Conservation (phyloP, 345 rosid species). For the Cardamine resedifolia region DNA sequence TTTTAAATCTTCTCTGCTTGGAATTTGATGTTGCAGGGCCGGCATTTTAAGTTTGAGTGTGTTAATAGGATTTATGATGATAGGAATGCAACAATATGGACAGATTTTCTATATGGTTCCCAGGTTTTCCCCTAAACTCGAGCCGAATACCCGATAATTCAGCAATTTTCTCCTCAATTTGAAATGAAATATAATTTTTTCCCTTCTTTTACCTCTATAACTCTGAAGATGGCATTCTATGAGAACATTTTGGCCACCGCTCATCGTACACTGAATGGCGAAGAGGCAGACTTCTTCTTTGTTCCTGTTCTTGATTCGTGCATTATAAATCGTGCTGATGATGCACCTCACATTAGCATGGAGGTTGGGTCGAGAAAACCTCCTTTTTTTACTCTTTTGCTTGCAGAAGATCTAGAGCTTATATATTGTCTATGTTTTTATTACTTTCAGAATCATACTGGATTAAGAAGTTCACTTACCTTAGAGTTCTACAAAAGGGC, state of each 20-base stretch:
- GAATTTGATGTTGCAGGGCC: slow-evolving; percentile 58
- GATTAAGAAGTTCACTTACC: slow-evolving; percentile 90
- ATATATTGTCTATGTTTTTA: slow-evolving; percentile 13
- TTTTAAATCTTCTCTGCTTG: slow-evolving; percentile 20
- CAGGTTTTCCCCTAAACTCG: slow-evolving; percentile 53
- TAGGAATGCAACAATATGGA: slow-evolving; percentile 81
- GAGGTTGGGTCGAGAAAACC: slow-evolving; percentile 46
- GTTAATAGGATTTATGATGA: slow-evolving; percentile 84
- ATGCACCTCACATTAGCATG: slow-evolving; percentile 84
- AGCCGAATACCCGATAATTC: not conserved
- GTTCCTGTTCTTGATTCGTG: slow-evolving; percentile 98
- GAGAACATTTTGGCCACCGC: slow-evolving; percentile 85
- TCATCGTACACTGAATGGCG: slow-evolving; percentile 84
- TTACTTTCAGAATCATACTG: slow-evolving; percentile 63
- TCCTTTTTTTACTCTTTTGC: not conserved
- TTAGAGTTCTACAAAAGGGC: slow-evolving; percentile 83
- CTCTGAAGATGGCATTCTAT: slow-evolving; percentile 81
- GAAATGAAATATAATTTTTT: not conserved
- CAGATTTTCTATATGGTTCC: slow-evolving; percentile 85
- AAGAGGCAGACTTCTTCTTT: slow-evolving; percentile 95
- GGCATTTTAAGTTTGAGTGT: slow-evolving; percentile 87
- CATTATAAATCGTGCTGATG: slow-evolving; percentile 89
- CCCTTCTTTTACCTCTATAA: slow-evolving; percentile 3
- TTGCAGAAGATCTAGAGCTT: slow-evolving; percentile 16
- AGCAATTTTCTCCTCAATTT: not conserved